A percentile compares a stretch with the other conserved stretches of the same genome.
Conservation (phyloP, 139 green algal species). For the Chlamydomonas sp. region DNA sequence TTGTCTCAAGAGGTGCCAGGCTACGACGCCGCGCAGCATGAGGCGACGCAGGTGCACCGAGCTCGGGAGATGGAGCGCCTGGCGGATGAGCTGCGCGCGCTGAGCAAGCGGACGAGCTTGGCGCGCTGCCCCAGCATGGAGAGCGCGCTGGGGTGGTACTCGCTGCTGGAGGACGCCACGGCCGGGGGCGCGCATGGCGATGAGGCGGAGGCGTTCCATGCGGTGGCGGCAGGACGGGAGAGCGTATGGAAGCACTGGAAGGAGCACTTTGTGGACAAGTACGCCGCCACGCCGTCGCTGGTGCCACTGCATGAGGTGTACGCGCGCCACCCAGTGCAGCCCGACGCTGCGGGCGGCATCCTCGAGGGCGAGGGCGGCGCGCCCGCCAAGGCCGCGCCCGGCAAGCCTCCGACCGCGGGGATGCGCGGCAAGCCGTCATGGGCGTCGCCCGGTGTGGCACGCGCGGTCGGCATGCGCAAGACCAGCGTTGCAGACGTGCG, state of each 20-base stretch:
- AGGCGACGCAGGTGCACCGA: neutral
- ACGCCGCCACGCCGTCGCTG: slow-evolving; percentile 23
- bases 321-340: neutral
- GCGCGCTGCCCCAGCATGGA: neutral
- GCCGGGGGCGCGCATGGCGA: neutral
- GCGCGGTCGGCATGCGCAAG: slow-evolving; percentile 55
- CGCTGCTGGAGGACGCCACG: neutral
- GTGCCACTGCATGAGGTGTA: slow-evolving; percentile 31
- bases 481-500: slow-evolving; percentile 41
- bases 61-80: neutral
- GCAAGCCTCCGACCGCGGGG: too few relatives aligned
- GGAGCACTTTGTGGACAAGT: slow-evolving; percentile 25
- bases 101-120: neutral
- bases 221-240: neutral
- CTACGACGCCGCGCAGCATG: neutral
- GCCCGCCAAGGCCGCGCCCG: neutral
- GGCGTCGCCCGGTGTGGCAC: slow-evolving; percentile 1
- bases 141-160: neutral
- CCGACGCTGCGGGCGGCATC: neutral
- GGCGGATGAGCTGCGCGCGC: slow-evolving; percentile 2
- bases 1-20: neutral
- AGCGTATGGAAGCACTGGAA: slow-evolving; percentile 22
- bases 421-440: neutral
- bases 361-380: neutral
- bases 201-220: slow-evolving; percentile 14